Base-by-base conservation (phyloP, 1,284 basidiomycete species). In the Inonotus obliquus region DNA sequence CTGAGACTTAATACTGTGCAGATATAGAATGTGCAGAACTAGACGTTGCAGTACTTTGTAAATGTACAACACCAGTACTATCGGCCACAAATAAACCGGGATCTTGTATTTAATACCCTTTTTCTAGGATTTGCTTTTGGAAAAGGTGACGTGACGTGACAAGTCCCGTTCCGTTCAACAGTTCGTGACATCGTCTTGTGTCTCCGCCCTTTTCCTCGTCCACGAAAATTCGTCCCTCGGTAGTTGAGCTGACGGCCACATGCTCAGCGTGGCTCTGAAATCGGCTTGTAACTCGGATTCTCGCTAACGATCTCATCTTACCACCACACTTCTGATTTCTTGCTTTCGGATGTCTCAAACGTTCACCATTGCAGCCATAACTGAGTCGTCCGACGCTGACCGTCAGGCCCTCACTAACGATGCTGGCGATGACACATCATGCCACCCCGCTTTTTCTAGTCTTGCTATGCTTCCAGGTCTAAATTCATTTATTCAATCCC, bases 401-500 rank as follows among this genome's bases (percentile, higher is more conserved):
- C 39, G 25, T 19, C 59, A 55, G 6, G 21, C 37, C 17, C 29
- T 54, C 17, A 13, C 17, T 17, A 29, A 32, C 32, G 59, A 27
- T 19, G 38, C 27, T 17, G 21, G 29, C 32, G 59, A 27, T 19
- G 38, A 17, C 48, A 49, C 57, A 29, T 35, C 61, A 25, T 63
- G 47, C 41, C 57, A 63, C 19, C 57, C 57, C 27, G 51, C 61
- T 21, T 35, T 63, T 48, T 41, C 61, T 38, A 52, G 35, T 41
- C 59, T 63, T 44, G 35, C 61, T 48, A 52, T 41, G 38, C 55
- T 63, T 37, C 61, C 61, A 35, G 61, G 61, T 17, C 57, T 63
- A 23, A 59, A 39, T 32, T 58, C 61, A 17, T 57, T 61, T 21
- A 53, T 37, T 25, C 57, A 59, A 21, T 49, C 61, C 23, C 27